Evolutionary conservation across 2,329 filamentous ascomycete species (phyloP), one percentile per base, ranked within the genome.

Genomic region (Paramyrothecium sp.): DNA sequence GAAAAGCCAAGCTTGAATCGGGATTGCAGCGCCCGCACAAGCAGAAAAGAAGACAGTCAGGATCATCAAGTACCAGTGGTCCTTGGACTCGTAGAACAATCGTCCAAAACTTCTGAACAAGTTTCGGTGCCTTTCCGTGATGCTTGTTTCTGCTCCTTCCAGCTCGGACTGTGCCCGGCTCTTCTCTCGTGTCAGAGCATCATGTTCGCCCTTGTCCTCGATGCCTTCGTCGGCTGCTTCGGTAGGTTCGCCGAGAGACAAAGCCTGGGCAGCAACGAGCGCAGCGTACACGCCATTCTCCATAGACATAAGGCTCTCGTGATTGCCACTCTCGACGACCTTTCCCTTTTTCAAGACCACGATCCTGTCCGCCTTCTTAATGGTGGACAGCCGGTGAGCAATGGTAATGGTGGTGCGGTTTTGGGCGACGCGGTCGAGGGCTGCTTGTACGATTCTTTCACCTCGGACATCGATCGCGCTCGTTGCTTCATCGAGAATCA

Each of bases 401-500:
- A 93, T 89, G 20, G 89, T 85, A 58, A 92, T 87, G 0, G 88
- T 91, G 1, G 88, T 91, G 13, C 89, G 78, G 54, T 83, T 81
- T 57, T 81, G 71, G 0, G 87, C 86, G 3, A 89, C 81, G 41
- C 80, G 78, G 61, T 87, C 82, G 16, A 89, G 76, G 0, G 88
- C 82, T 47, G 82, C 80, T 64, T 91, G 88, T 1, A 91, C 88
- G 51, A 87, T 81, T 11, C 78, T 73, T 60, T 85, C 82, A 17
- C 81, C 77, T 3, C 80, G 76, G 3, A 81, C 78, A 49, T 83
- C 81, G 53, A 84, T 81, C 16, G 89, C 87, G 57, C 85, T 89
- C 0, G 89, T 92, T 1, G 90, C 90, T 71, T 94, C 89, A 65
- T 95, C 89, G 8, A 95, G 77, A 38, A 93, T 86, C 3, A 92